Conservation (phyloP, 495 filamentous ascomycete species). For the Tuber borchii region DNA sequence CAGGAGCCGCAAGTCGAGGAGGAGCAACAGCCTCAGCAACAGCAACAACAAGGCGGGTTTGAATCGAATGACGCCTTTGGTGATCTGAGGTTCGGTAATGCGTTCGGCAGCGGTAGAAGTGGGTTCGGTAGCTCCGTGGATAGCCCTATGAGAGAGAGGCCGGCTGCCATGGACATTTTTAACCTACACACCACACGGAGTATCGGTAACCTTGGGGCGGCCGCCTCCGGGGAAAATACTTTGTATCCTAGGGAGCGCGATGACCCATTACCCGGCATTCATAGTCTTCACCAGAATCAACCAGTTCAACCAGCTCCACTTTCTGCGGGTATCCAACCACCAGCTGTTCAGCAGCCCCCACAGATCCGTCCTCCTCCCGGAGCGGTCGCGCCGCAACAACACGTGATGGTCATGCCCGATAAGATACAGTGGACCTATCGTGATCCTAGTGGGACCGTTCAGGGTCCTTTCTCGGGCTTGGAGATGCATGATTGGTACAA, state of each 20-base stretch:
- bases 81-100: constrained; percentile 45
- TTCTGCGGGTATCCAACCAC: constrained; percentile 23
- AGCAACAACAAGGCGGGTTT: constrained; percentile 46
- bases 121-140: constrained; percentile 55
- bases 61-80: constrained; percentile 45
- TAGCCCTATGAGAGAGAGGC: constrained; percentile 55
- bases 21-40: constrained; percentile 61
- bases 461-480: constrained; percentile 89
- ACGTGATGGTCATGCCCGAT: constrained; percentile 98
- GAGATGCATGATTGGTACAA: constrained; percentile 99
- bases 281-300: constrained; percentile 29
- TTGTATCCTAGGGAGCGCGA: constrained; percentile 41
- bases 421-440: constrained; percentile 98
- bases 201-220: constrained; percentile 44
- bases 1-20: constrained; percentile 64
- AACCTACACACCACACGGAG: constrained; percentile 46
- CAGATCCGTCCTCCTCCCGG: constrained; percentile 37
- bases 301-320: constrained; percentile 30
- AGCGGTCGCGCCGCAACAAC: constrained; percentile 47
- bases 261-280: constrained; percentile 31
- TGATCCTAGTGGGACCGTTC: constrained; percentile 82
- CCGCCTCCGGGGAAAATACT: constrained; percentile 44
- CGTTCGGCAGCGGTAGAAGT: constrained; percentile 44
- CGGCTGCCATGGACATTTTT: constrained; percentile 54
- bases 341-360: constrained; percentile 31